Base-by-base conservation (phyloP, 1,284 basidiomycete species). In the Albatrellus sp. region DNA sequence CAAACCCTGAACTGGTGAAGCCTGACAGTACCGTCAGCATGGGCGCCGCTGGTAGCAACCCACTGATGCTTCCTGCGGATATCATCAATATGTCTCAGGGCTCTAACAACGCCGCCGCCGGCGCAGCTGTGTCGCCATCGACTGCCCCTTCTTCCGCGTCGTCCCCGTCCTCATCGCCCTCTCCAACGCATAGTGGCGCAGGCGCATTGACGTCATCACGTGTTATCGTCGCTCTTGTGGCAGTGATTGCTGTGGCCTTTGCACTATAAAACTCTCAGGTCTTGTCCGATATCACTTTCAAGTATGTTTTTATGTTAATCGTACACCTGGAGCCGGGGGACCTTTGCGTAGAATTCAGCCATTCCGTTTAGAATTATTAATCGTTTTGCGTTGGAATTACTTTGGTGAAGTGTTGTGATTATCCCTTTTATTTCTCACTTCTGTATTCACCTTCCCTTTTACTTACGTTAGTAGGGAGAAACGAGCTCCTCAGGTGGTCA, bases 21-120 rank as follows among this genome's bases (percentile, higher is more conserved):
- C 57, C 57, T 3, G 68, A 75, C 55, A 78, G 77, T 48, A 59
- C 60, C 11, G 58, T 81, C 58, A 65, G 78, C 63, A 62, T 80
- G 45, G 61, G 64, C 56, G 58, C 57, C 43, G 54, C 64, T 37
- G 61, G 54, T 46, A 53, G 55, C 52, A 70, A 67, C 35, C 71
- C 77, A 30, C 55, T 80, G 48, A 69, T 69, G 66, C 60, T 80
- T 50, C 80, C 80, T 49, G 59, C 64, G 46, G 79, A 82, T 55
- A 60, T 82, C 51, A 59, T 62, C 48, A 56, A 57, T 54, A 59
- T 80, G 51, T 57, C 61, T 46, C 9, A 40, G 14, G 57, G 56
- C 40, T 64, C 64, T 45, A 52, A 57, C 48, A 57, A 55, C 44
- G 55, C 59, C 14, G 52, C 54, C 5, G n/a, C 45, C 12, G 34